Conservation (phyloP, 345 rosid species). For the thale cress (Arabidopsis thaliana) region DNA sequence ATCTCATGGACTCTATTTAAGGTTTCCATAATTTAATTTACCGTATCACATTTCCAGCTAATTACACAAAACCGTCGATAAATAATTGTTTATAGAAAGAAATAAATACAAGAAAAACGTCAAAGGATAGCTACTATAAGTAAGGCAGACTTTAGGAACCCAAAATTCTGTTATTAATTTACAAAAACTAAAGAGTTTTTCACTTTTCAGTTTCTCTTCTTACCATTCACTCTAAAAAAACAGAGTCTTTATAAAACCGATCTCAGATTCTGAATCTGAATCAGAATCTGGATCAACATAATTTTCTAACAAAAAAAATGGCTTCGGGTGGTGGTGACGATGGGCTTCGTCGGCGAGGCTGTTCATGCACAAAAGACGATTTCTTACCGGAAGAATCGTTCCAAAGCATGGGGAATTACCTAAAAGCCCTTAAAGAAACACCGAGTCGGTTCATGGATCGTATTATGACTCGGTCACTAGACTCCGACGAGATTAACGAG, state of each 20-base stretch:
- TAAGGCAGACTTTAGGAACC: conserved; percentile 21
- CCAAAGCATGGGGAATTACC: conserved; percentile 63
- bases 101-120: not conserved
- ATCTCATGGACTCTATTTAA: not conserved
- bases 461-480: conserved; percentile 65
- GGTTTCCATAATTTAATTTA: not conserved
- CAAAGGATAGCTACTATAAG: not conserved
- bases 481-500: conserved; percentile 76
- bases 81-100: not conserved
- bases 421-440: conserved; percentile 61
- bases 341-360: conserved; percentile 60
- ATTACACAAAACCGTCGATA: not conserved
- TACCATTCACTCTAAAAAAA: not conserved
- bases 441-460: conserved; percentile 69
- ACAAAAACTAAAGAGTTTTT: not conserved
- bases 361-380: conserved; percentile 73
- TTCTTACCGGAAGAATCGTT: conserved; percentile 93
- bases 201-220: not conserved
- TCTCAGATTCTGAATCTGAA: conserved; percentile 31
- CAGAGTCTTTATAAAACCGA: not conserved
- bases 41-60: not conserved
- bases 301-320: conserved; percentile 11
- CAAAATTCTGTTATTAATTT: not conserved
- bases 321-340: conserved; percentile 42
- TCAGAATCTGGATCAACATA: conserved; percentile 3